phyloP scores from a whole-genome alignment of 2,329 filamentous ascomycete species.

The Aspergillus quadricinctus region DNA sequence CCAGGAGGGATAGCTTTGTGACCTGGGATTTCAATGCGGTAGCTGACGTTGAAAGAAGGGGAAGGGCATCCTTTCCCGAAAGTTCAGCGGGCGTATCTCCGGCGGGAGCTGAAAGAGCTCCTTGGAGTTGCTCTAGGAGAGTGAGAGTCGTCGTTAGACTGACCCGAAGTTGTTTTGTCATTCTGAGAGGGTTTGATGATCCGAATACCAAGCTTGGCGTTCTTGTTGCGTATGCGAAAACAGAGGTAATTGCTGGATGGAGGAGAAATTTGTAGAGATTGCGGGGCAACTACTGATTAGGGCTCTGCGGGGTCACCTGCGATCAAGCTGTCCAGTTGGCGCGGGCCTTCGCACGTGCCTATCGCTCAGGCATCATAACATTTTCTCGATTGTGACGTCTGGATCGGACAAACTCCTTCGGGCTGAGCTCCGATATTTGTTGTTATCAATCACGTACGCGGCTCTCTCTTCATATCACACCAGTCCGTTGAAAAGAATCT shows the following conservation, averaged over 20 bases:
- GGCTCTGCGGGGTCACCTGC: conserved; percentile 28
- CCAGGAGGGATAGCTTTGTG: conserved; percentile 81
- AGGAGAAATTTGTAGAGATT: conserved; percentile 24
- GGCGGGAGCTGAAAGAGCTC: conserved; percentile 27
- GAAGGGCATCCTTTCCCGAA: conserved; percentile 46
- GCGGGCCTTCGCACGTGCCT: conserved; percentile 19
- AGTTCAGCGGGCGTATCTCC: conserved; percentile 7
- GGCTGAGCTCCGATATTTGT: conserved; percentile 3
- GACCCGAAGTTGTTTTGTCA: conserved; percentile 29
- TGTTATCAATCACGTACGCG: not conserved
- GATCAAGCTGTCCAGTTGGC: not conserved
- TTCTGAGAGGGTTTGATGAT: conserved; percentile 10
- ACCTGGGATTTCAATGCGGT: conserved; percentile 73
- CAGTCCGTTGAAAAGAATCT: not conserved
- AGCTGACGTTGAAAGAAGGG: conserved; percentile 67
- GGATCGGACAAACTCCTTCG: conserved; percentile 10
- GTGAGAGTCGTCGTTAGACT: conserved; percentile 31
- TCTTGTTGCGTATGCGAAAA: not conserved
- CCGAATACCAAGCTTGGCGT: not conserved
- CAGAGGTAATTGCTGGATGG: not conserved
- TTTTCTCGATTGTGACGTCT: conserved; percentile 15
- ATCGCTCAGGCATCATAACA: conserved; percentile 2
- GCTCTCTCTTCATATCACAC: not conserved
- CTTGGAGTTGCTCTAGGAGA: conserved; percentile 39
- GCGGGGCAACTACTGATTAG: conserved; percentile 29